phyloP scores from a whole-genome alignment of 106 monocot species.

The Apostasia ramifera region DNA sequence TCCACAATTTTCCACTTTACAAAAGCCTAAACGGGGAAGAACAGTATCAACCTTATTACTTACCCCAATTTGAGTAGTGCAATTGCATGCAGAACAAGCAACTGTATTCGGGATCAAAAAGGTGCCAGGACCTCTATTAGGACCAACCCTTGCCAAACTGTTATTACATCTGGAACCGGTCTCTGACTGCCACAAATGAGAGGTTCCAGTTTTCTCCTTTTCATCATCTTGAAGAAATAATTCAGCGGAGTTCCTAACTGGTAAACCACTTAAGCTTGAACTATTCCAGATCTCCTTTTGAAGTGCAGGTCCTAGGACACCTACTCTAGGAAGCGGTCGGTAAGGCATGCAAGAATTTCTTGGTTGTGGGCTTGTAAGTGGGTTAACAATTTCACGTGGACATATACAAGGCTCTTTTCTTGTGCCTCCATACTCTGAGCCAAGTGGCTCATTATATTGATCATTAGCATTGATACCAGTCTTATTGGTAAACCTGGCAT shows the following conservation, averaged over 20 bases:
- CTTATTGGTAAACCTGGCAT: slow-evolving; percentile 6
- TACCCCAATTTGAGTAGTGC: slow-evolving; percentile 1
- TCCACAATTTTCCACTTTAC: slow-evolving; percentile 30
- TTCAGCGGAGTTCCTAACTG: slow-evolving; percentile 4
- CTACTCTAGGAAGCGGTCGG: slow-evolving; percentile 43
- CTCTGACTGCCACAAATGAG: not conserved
- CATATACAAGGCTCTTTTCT: not conserved
- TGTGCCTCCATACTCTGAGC: not conserved
- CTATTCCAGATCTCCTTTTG: slow-evolving; percentile 45
- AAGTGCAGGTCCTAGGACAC: slow-evolving; percentile 44
- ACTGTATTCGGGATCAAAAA: no score
- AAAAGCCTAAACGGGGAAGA: slow-evolving; percentile 12
- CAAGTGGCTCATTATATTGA: slow-evolving; percentile 3
- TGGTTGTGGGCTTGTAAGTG: slow-evolving; percentile 8
- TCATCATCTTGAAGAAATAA: not conserved
- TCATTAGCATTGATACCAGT: slow-evolving; percentile 8
- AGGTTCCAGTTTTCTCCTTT: slow-evolving; percentile 11
- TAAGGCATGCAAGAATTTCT: slow-evolving; percentile 28
- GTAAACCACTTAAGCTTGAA: slow-evolving; percentile 13
- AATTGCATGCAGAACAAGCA: no score
- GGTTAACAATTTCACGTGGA: slow-evolving; percentile 4
- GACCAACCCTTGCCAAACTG: slow-evolving; percentile 1
- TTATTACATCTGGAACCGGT: no score
- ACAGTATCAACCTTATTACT: slow-evolving; percentile 14
- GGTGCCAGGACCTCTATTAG: no score